Evolutionary conservation across 1,284 basidiomycete genomes (phyloP).

Genomic region (Gomphus sp.): DNA sequence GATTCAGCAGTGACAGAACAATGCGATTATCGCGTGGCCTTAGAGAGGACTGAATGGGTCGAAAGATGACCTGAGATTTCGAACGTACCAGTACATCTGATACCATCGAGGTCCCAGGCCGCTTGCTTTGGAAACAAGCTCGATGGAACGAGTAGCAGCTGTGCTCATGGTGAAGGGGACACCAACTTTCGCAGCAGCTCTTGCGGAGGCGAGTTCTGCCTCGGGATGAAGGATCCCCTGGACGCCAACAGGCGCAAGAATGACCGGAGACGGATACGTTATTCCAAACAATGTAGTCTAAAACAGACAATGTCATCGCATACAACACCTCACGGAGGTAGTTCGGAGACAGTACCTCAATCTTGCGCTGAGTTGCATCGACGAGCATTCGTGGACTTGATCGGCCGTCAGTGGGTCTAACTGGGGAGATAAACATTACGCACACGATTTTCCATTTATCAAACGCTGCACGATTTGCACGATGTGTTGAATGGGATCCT

Average conservation of each 20-base stretch:
- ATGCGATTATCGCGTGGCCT: constrained; percentile 55
- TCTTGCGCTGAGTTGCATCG: constrained; percentile 50
- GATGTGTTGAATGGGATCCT: constrained; percentile 47
- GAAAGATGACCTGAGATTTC: not conserved
- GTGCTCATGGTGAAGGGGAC: constrained; percentile 70
- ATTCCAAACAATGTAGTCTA: constrained; percentile 66
- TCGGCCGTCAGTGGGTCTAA: not conserved
- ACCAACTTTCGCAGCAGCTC: constrained; percentile 52
- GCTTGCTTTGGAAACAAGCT: constrained; percentile 61
- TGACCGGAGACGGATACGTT: constrained; percentile 50
- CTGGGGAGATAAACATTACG: not conserved
- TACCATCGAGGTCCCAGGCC: constrained; percentile 58
- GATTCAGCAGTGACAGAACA: constrained; percentile 51
- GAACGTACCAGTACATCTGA: constrained; percentile 64
- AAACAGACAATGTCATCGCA: constrained; percentile 11
- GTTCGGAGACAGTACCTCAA: constrained; percentile 37
- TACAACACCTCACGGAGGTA: not conserved
- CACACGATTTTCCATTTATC: constrained; percentile 50
- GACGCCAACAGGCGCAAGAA: constrained; percentile 69
- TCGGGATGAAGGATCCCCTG: constrained; percentile 61
- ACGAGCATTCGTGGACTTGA: constrained; percentile 61
- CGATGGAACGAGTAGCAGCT: constrained; percentile 59
- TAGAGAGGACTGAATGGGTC: not conserved
- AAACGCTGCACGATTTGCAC: constrained; percentile 46
- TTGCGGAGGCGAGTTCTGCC: constrained; percentile 61